phyloP scores from a whole-genome alignment of 306 rosid genomes.

The Prunus mume region DNA sequence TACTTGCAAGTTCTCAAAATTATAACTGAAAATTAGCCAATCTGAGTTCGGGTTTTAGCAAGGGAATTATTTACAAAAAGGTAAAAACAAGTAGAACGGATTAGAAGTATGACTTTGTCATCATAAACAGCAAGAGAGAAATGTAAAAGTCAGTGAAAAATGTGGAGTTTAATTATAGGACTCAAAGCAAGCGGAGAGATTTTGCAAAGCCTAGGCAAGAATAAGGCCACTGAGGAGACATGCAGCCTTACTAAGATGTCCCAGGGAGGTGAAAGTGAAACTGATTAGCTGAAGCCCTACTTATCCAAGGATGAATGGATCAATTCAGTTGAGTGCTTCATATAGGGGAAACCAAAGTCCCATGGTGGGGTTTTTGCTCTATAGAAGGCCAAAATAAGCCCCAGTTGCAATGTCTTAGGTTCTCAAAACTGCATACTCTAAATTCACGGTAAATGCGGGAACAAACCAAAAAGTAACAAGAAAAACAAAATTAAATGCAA shows the following conservation, averaged over 20 bases:
- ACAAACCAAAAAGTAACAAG: neutral
- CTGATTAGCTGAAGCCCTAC: neutral
- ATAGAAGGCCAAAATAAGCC: neutral
- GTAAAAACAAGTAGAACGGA: neutral
- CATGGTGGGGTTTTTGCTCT: neutral
- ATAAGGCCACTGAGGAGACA: neutral
- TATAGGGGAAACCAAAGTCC: neutral
- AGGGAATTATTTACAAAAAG: neutral
- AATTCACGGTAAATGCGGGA: neutral
- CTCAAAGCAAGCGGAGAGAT: neutral
- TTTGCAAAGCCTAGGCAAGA: too few relatives aligned
- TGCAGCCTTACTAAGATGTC: neutral
- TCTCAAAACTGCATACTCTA: neutral
- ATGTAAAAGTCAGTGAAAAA: neutral
- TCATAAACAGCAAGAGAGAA: neutral
- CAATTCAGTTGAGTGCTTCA: neutral
- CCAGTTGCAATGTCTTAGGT: neutral
- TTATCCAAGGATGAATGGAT: neutral
- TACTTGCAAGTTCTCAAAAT: neutral
- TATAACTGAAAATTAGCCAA: neutral
- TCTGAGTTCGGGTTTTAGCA: neutral
- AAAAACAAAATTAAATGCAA: neutral
- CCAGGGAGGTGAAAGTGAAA: neutral
- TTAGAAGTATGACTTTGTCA: neutral
- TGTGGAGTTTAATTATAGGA: too few relatives aligned